These are phyloP conservation scores for Monosporascus sp. DNA, from an alignment of 2,329 filamentous ascomycete genomes.

Conservation along the genomic window DNA sequence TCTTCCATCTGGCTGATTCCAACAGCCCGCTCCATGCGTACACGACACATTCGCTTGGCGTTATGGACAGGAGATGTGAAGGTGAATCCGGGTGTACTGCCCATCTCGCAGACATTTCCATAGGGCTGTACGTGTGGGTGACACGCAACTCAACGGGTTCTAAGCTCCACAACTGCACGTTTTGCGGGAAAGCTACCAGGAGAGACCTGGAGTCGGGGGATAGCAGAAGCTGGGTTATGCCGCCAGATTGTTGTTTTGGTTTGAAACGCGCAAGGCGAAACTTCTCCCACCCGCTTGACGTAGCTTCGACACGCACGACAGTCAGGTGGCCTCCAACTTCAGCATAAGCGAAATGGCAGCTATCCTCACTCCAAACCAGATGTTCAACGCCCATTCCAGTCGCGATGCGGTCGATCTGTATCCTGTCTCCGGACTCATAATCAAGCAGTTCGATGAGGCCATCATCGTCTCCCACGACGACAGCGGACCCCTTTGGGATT, in stretches of 20 bases:
- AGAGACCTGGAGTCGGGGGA: neutral
- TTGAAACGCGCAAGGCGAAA: neutral
- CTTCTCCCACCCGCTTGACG: neutral
- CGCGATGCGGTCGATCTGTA: neutral
- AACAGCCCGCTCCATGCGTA: neutral
- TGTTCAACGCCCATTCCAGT: neutral
- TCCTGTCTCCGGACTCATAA: neutral
- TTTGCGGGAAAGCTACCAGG: neutral
- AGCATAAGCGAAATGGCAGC: neutral
- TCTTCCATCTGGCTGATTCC: neutral
- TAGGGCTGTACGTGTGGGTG: neutral
- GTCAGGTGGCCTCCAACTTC: slow-evolving; percentile 1
- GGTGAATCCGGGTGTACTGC: neutral
- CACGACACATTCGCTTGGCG: neutral
- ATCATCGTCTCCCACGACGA: neutral
- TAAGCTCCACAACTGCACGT: neutral
- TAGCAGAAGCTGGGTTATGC: neutral
- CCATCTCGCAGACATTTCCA: neutral
- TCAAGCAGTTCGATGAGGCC: neutral
- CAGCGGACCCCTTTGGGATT: neutral
- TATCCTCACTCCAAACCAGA: slow-evolving; percentile 1
- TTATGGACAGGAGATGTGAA: neutral
- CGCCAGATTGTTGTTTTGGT: neutral
- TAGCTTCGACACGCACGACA: neutral
- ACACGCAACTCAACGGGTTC: neutral